phyloP scores from a whole-genome alignment of 805 yeast species.

The Candida suzukii region DNA sequence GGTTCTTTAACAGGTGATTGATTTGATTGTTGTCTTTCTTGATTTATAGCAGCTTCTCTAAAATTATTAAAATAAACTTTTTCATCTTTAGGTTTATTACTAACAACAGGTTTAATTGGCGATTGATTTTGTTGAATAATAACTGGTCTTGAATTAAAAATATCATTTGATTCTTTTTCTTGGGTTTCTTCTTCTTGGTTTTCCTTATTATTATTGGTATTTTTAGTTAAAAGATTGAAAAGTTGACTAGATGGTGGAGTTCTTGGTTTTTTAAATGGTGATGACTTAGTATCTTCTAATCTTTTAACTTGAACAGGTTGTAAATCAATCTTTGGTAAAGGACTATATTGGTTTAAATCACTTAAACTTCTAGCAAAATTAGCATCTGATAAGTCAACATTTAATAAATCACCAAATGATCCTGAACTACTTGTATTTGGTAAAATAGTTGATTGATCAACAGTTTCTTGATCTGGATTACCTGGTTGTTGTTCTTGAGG shows the following conservation, averaged over 20 bases:
- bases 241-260: conserved; percentile 3
- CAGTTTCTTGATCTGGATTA: background rate
- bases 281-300: background rate
- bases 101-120: too few relatives aligned
- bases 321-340: too few relatives aligned
- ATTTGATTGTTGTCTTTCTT: background rate
- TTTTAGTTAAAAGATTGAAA: background rate
- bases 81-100: background rate
- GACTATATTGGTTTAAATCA: background rate
- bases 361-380: background rate
- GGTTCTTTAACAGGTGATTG: too few relatives aligned
- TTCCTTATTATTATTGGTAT: too few relatives aligned
- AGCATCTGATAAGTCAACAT: background rate
- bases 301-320: background rate
- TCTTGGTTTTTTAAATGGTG: background rate
- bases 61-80: background rate
- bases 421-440: conserved; percentile 2
- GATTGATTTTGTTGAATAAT: too few relatives aligned
- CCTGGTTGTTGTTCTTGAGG: background rate
- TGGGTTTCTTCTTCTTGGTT: too few relatives aligned
- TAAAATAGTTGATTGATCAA: background rate
- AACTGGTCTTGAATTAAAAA: too few relatives aligned
- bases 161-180: too few relatives aligned
- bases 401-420: background rate
- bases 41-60: background rate